These are phyloP conservation scores for Salix viminalis DNA, from an alignment of 345 rosid species.

Conservation along the genomic window DNA sequence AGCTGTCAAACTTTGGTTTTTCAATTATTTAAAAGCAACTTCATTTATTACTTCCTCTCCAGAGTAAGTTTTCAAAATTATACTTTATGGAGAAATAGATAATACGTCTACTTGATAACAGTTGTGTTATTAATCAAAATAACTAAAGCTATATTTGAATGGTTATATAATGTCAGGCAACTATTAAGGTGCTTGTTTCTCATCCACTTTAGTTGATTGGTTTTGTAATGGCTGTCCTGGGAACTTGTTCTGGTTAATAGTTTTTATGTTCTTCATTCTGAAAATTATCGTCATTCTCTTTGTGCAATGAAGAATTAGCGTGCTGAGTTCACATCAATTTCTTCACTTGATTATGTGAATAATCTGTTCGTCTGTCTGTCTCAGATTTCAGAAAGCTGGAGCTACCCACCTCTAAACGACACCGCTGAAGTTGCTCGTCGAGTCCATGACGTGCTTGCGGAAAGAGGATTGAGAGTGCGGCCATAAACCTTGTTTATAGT, in stretches of 20 bases:
- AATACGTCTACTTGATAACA: not conserved
- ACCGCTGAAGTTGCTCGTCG: conserved; percentile 79
- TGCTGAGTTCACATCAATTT: not conserved
- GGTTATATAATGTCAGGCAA: not conserved
- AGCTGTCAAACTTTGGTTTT: not conserved
- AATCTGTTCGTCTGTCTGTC: not conserved
- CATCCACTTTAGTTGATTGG: not conserved
- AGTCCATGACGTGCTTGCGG: conserved; percentile 61
- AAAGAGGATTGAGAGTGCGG: conserved; percentile 75
- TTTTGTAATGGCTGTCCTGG: not conserved
- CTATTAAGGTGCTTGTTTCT: not conserved
- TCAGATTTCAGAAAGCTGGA: conserved; percentile 88
- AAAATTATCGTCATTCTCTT: not conserved
- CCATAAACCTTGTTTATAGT: conserved; percentile 36
- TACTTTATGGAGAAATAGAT: not conserved
- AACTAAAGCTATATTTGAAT: not conserved
- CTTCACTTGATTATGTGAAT: not conserved
- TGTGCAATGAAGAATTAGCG: not conserved
- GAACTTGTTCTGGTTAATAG: not conserved
- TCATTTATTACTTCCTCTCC: not conserved
- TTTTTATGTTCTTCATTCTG: not conserved
- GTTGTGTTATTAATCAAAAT: not conserved
- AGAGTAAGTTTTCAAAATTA: not conserved
- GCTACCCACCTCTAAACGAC: conserved; percentile 92
- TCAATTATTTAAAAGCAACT: not conserved